Percentiles rank a stretch among this genome's conserved stretches.
phyloP scores from a whole-genome alignment of 2,329 filamentous ascomycete genomes.

The Botrytis hyacinthi region DNA sequence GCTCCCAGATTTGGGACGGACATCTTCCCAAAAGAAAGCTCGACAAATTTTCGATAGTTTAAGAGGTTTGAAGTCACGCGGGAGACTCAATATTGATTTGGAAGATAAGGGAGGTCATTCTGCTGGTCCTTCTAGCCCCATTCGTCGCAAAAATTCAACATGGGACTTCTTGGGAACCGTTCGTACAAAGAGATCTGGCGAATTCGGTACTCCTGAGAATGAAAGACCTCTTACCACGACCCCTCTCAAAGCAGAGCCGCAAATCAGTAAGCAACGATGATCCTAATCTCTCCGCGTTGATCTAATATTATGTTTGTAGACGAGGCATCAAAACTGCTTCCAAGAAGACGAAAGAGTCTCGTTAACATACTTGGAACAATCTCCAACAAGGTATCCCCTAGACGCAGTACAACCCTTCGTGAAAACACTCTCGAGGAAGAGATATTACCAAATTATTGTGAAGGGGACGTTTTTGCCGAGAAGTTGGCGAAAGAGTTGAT shows the following conservation, averaged over 20 bases:
- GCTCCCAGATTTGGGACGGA: slow-evolving; percentile 6
- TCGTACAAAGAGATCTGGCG: background rate
- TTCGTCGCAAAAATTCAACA: slow-evolving; percentile 24
- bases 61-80: slow-evolving; percentile 16
- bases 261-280: background rate
- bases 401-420: slow-evolving; percentile 2
- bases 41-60: slow-evolving; percentile 15
- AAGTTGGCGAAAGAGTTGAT: slow-evolving; percentile 7
- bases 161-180: slow-evolving; percentile 25
- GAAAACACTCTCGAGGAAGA: background rate
- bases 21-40: slow-evolving; percentile 21
- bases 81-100: background rate
- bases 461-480: slow-evolving; percentile 8
- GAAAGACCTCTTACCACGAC: slow-evolving; percentile 22
- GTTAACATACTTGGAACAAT: slow-evolving; percentile 31
- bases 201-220: background rate
- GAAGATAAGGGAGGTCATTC: background rate
- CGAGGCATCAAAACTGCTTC: background rate
- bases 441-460: background rate
- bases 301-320: background rate
- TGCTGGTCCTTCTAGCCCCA: background rate
- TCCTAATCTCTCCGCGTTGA: background rate
- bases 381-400: slow-evolving; percentile 25
- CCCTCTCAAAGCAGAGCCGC: slow-evolving; percentile 15
- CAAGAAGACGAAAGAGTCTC: slow-evolving; percentile 31